Evolutionary conservation across 2,329 filamentous ascomycete genomes (phyloP).

Genomic region (Hypoxylon sp.): DNA sequence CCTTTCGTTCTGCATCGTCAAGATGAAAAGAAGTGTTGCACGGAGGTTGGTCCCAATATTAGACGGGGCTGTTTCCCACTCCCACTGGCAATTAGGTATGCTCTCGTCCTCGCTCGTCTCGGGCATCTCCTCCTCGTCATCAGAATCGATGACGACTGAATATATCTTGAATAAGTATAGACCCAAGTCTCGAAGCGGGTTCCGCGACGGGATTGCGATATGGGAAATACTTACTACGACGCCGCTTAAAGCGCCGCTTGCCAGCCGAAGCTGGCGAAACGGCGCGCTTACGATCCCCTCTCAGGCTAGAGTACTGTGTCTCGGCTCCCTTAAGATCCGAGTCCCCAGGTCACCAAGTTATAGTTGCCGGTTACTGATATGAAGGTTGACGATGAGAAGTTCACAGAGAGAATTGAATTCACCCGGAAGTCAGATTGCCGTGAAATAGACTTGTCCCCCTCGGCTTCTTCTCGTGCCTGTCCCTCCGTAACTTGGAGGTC

Average conservation of each 20-base stretch:
- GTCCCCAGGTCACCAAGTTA: no score
- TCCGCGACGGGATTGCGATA: background rate
- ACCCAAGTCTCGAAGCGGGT: background rate
- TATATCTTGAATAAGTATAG: background rate
- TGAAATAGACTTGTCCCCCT: no score
- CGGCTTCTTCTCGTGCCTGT: background rate
- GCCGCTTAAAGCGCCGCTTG: background rate
- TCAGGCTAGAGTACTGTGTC: background rate
- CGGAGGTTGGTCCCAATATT: background rate
- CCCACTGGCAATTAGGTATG: background rate
- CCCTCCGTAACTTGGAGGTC: background rate
- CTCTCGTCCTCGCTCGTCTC: background rate
- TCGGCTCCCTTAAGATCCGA: background rate
- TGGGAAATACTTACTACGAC: slow-evolving; percentile 12
- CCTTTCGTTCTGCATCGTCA: no score
- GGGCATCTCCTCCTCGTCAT: no score
- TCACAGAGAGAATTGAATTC: no score
- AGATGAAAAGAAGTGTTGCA: background rate
- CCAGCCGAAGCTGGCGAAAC: no score
- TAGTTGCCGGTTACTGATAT: no score
- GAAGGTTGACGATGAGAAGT: no score
- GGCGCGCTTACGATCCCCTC: background rate
- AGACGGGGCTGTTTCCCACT: background rate
- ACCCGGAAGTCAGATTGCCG: no score
- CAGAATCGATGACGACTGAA: no score